These are phyloP conservation scores for Apiospora rasikravindrae DNA, from an alignment of 2,329 filamentous ascomycete species.

Conservation along the genomic window DNA sequence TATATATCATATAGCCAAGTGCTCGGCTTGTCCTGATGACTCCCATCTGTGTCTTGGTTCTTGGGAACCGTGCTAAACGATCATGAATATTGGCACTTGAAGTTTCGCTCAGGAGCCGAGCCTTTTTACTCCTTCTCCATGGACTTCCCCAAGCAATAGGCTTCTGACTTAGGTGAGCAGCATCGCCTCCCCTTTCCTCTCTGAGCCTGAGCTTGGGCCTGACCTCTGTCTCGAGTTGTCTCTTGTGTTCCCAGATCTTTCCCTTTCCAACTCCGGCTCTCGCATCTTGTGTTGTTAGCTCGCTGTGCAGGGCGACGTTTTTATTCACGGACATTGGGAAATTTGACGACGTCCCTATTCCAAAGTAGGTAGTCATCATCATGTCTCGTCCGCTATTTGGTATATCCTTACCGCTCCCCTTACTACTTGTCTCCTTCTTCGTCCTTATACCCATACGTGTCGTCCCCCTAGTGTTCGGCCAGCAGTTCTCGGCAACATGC, in stretches of 20 bases:
- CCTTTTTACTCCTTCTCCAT: neutral
- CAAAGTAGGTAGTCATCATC: conserved; percentile 7
- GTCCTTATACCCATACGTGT: neutral
- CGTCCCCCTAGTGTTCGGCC: neutral
- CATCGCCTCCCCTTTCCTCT: neutral
- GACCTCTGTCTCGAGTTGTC: neutral
- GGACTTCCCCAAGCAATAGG: conserved; percentile 17
- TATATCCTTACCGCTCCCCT: conserved; percentile 1
- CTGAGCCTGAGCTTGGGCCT: conserved; percentile 6
- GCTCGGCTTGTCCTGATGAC: neutral
- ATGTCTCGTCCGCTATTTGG: conserved; percentile 5
- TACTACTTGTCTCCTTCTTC: neutral
- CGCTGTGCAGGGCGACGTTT: neutral
- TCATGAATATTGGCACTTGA: conserved; percentile 2
- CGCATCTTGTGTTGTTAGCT: neutral
- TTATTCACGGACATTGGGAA: neutral
- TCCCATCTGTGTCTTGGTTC: conserved; percentile 10
- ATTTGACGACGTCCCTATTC: neutral
- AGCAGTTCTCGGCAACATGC: conserved; percentile 17
- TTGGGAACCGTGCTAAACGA: neutral
- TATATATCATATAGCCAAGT: neutral
- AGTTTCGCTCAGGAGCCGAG: conserved; percentile 9
- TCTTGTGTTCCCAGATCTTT: neutral
- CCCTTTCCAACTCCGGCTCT: neutral
- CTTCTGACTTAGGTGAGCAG: conserved; percentile 10